phyloP scores from a whole-genome alignment of 2,329 filamentous ascomycete species.

The Nannizziopsis arthrosporioides region DNA sequence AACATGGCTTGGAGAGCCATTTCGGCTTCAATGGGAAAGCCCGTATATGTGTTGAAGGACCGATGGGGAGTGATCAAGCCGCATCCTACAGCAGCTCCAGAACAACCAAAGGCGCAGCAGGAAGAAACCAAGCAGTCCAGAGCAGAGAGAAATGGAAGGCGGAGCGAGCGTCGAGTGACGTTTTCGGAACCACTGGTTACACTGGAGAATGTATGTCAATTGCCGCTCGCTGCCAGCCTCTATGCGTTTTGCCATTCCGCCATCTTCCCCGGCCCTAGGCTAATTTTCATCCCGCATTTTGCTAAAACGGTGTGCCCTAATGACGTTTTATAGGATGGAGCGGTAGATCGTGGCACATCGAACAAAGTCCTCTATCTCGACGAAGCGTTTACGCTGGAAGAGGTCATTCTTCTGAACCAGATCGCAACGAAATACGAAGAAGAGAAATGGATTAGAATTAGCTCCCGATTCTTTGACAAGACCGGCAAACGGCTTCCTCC shows the following conservation, averaged over 20 bases:
- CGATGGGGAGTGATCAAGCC: conserved; percentile 18
- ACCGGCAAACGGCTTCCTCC: conserved; percentile 38
- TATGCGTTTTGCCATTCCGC: not conserved
- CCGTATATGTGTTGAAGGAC: conserved; percentile 19
- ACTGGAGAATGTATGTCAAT: not conserved
- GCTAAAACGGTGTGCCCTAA: not conserved
- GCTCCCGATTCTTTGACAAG: conserved; percentile 39
- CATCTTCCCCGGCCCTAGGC: not conserved
- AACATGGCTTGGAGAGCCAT: conserved; percentile 19
- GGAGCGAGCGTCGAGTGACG: conserved; percentile 8
- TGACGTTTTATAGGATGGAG: conserved; percentile 2
- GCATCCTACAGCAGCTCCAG: not conserved
- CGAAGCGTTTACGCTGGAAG: conserved; percentile 20
- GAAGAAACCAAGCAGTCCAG: conserved; percentile 6
- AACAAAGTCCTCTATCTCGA: conserved; percentile 20
- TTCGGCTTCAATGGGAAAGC: conserved; percentile 18
- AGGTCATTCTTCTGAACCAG: conserved; percentile 29
- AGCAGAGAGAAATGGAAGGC: not conserved
- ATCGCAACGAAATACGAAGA: conserved; percentile 35
- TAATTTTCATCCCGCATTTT: not conserved
- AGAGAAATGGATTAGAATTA: conserved; percentile 38
- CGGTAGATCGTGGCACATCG: conserved; percentile 1
- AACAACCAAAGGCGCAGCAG: conserved; percentile 4
- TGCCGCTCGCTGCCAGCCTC: not conserved
- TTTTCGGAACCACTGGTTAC: conserved; percentile 12